A percentile compares a stretch with the other conserved stretches of the same genome.
Conservation (phyloP, 148 eudicot species). For the Rhododendron ovatum region DNA sequence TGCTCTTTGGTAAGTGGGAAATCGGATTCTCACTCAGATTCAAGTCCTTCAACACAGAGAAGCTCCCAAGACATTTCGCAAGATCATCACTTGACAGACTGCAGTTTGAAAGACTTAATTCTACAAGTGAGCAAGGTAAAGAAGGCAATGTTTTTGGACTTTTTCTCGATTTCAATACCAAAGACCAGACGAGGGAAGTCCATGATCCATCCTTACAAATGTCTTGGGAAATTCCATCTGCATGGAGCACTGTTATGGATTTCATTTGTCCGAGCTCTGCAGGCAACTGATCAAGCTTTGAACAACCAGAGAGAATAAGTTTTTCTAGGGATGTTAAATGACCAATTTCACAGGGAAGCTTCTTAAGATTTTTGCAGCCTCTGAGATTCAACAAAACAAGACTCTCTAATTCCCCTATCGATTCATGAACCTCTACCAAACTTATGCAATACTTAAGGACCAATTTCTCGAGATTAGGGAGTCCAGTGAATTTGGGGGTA, state of each 20-base stretch:
- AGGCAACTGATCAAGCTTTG: slow-evolving; percentile 5
- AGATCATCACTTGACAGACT: neutral
- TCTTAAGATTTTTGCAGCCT: too few species aligned
- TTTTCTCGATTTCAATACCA: neutral
- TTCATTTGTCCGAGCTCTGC: neutral
- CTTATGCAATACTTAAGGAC: too few species aligned
- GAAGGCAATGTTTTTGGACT: neutral
- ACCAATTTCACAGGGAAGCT: too few species aligned
- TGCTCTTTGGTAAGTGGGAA: neutral
- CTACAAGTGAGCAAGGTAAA: neutral
- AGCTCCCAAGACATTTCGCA: neutral
- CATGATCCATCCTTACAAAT: neutral
- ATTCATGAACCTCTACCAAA: too few species aligned
- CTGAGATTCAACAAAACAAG: too few species aligned
- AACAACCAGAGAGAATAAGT: slow-evolving; percentile 5
- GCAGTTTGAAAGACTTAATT: slow-evolving; percentile 3
- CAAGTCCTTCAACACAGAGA: neutral
- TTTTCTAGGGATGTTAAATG: neutral
- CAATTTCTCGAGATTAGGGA: too few species aligned
- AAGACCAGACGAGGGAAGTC: neutral
- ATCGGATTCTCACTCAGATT: neutral
- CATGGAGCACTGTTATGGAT: neutral
- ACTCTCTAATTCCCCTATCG: too few species aligned
- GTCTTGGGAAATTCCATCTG: neutral
- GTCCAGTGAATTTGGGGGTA: too few species aligned